A percentile compares a stretch with the other conserved stretches of the same genome.
Evolutionary conservation across 441 rosid genomes (phyloP).

Genomic region (Sinapis alba): DNA sequence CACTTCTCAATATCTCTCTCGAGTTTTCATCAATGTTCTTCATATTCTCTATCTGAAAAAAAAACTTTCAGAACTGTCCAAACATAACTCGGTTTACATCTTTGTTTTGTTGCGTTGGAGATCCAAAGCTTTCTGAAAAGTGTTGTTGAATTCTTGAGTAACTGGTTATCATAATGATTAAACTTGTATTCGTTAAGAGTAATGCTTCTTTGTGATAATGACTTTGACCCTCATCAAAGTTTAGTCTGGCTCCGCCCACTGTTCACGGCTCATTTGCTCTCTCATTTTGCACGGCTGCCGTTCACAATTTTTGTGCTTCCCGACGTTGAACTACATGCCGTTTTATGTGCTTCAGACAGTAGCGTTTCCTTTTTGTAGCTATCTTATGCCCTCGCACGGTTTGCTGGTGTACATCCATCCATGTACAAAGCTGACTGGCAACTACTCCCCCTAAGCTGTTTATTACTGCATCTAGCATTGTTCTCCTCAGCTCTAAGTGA

Average conservation of each 20-base stretch:
- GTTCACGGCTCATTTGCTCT: neutral
- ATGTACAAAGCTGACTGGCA: neutral
- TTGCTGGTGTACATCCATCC: neutral
- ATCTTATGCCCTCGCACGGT: neutral
- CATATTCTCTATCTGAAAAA: neutral
- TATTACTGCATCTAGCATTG: neutral
- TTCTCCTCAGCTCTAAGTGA: neutral
- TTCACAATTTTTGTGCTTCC: neutral
- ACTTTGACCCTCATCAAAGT: no score
- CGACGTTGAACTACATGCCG: neutral
- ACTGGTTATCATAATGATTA: neutral
- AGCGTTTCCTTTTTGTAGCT: neutral
- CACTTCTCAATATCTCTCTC: neutral
- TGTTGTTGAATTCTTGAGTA: neutral
- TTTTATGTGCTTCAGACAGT: neutral
- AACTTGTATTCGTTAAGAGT: neutral
- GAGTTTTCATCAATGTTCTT: neutral
- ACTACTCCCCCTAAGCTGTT: neutral
- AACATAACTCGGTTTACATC: neutral
- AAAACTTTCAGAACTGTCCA: neutral
- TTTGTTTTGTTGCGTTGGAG: neutral
- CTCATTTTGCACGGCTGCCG: neutral
- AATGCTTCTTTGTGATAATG: neutral
- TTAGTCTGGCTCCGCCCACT: no score
- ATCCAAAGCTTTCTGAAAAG: neutral